These are phyloP conservation scores for Candida yuanshanica DNA, from an alignment of 805 yeast species.

Conservation along the genomic window DNA sequence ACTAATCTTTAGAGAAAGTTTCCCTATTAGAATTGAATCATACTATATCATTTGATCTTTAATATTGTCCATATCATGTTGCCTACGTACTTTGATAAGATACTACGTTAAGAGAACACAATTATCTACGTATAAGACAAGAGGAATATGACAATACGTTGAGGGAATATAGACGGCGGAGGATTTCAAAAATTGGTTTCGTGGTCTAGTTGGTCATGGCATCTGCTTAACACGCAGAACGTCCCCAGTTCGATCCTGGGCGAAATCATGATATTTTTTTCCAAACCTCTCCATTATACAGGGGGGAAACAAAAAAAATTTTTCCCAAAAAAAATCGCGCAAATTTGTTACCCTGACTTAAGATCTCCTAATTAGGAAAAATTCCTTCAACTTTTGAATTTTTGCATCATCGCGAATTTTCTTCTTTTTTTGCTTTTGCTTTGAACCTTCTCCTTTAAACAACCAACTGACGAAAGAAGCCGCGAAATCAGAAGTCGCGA, in stretches of 20 bases:
- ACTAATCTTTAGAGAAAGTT: too few species aligned
- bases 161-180: too few species aligned
- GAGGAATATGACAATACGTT: too few species aligned
- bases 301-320: too few species aligned
- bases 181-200: constrained; percentile 45
- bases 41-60: too few species aligned
- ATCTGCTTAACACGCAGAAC: constrained; percentile 99
- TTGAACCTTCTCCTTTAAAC: background rate
- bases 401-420: constrained; percentile 1
- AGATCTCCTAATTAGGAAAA: background rate
- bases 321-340: too few species aligned
- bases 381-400: background rate
- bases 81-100: too few species aligned
- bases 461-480: background rate
- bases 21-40: too few species aligned
- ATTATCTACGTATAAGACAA: too few species aligned
- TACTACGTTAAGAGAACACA: too few species aligned
- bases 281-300: too few species aligned
- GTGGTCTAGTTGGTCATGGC: constrained; percentile 99
- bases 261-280: constrained; percentile 58
- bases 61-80: too few species aligned
- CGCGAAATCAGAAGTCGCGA: constrained; percentile 1
- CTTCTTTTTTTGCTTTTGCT: background rate
- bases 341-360: background rate
- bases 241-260: constrained; percentile 99